phyloP scores from a whole-genome alignment of 2,329 filamentous ascomycete species.

The Penicillium sp. region DNA sequence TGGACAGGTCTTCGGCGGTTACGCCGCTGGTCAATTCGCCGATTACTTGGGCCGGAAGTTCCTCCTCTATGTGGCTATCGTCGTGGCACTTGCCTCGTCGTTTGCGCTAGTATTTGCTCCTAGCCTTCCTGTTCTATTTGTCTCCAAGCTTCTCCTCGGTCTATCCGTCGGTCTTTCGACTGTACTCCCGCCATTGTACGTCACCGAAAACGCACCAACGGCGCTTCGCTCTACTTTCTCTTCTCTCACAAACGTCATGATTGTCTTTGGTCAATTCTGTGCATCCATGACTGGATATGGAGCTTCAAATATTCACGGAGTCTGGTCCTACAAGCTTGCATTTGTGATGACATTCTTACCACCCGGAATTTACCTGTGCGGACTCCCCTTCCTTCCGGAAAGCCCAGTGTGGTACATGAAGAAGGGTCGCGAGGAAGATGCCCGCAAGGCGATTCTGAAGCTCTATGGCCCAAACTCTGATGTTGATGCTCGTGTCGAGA shows the following conservation, averaged over 20 bases:
- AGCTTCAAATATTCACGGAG: conserved; percentile 3
- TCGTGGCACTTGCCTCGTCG: conserved; percentile 6
- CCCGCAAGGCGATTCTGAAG: conserved; percentile 7
- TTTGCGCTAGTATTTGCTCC: conserved; percentile 10
- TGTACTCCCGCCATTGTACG: conserved; percentile 9
- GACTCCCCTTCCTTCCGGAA: conserved; percentile 12
- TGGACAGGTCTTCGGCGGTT: conserved; percentile 11
- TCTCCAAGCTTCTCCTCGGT: conserved; percentile 10
- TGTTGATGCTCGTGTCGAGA: neutral
- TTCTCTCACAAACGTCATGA: conserved; percentile 11
- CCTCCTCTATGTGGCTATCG: conserved; percentile 2
- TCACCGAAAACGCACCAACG: conserved; percentile 12
- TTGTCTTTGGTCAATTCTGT: conserved; percentile 11
- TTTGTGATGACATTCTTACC: conserved; percentile 10
- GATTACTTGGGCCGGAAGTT: conserved; percentile 7
- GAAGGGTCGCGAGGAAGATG: conserved; percentile 6
- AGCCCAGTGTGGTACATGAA: conserved; percentile 12
- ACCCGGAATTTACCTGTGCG: conserved; percentile 5
- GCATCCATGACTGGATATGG: conserved; percentile 10
- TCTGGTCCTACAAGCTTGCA: conserved; percentile 9
- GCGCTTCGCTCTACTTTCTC: conserved; percentile 8
- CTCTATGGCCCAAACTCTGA: conserved; percentile 4
- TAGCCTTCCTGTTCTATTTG: conserved; percentile 5
- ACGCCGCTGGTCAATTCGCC: conserved; percentile 10
- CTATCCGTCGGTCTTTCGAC: conserved; percentile 9